Evolutionary conservation across 768 basidiomycete genomes (phyloP), one percentile per base, ranked within the genome.

Genomic region (Collybiopsis luxurians): DNA sequence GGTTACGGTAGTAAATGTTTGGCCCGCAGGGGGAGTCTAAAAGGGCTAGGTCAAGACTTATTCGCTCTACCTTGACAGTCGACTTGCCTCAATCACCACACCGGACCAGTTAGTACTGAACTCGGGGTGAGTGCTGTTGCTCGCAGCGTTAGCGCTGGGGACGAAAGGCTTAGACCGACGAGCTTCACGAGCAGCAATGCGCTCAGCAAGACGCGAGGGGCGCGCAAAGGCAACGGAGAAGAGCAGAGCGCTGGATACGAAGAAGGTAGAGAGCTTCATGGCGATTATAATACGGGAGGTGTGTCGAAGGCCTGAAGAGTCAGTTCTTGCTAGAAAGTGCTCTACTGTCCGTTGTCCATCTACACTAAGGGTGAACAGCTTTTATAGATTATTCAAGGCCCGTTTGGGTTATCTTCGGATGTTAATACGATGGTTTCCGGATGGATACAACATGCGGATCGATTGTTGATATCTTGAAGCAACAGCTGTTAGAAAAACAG

Each of bases 51-150:
- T 26, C 4, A 5, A 26, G 23, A 26, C 9, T 34, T 13, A 34
- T 34, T 34, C 31, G 13, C 13, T 34, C 13, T 13, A 6, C 31
- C 31, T 34, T 5, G 31, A 34, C 5, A 34, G n/a, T n/a, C n/a
- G n/a, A 34, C 31, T 34, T 34, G 31, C 13, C 30, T 43, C 43
- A 23, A 55, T 55, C 13, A 55, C 53, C n/a, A 42, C 53, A 26
- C 53, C 53, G 6, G 53, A 43, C 53, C 53, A 55, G 53, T 55
- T 55, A 27, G 13, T 30, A 36, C 53, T 55, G 53, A 43, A 55
- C 27, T 55, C 53, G 42, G 53, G 10, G 53, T 55, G 53, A 31
- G 40, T 55, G 11, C 15, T 31, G 27, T 55, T 55, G 48, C 48
- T 19, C 13, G 27, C 27, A 40, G 27, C 24, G 3, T 30, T 21